These are phyloP conservation scores for Iberis amara DNA, from an alignment of 441 rosid genomes.

Conservation along the genomic window DNA sequence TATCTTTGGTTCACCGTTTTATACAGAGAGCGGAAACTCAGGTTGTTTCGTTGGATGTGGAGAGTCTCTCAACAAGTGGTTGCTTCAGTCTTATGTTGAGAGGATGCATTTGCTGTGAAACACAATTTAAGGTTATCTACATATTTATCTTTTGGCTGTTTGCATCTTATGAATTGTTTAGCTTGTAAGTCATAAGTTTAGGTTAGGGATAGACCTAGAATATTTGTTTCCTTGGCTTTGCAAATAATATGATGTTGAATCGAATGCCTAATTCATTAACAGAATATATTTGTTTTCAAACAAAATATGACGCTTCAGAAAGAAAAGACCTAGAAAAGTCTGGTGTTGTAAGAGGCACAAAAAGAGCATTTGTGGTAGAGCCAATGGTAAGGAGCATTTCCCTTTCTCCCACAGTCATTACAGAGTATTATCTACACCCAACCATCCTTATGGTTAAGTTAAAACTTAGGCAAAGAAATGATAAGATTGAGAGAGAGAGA, in stretches of 20 bases:
- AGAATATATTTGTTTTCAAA: background rate
- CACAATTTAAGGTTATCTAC: background rate
- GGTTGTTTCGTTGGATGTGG: slow-evolving; percentile 89
- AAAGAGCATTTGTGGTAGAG: slow-evolving; percentile 62
- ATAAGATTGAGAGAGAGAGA: background rate
- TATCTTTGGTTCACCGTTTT: slow-evolving; percentile 76
- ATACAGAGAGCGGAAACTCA: slow-evolving; percentile 68
- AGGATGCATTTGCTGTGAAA: slow-evolving; percentile 80
- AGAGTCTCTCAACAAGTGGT: slow-evolving; percentile 66
- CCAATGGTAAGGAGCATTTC: slow-evolving; percentile 68
- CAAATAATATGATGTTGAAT: too few species aligned
- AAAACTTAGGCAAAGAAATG: slow-evolving; percentile 1
- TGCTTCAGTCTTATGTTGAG: slow-evolving; percentile 71
- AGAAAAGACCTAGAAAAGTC: slow-evolving; percentile 41
- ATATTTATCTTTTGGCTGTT: background rate
- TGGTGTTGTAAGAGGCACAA: slow-evolving; percentile 74
- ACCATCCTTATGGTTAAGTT: background rate
- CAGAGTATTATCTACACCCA: slow-evolving; percentile 55
- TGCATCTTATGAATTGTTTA: slow-evolving; percentile 15
- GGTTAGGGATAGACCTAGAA: background rate
- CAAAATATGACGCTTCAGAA: slow-evolving; percentile 17
- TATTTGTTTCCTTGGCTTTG: too few species aligned
- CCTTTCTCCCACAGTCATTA: slow-evolving; percentile 78
- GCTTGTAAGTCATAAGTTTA: slow-evolving; percentile 23
- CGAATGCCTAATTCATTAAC: too few species aligned